Evolutionary conservation across 106 monocot species (phyloP).

Genomic region (Dioscorea alata): DNA sequence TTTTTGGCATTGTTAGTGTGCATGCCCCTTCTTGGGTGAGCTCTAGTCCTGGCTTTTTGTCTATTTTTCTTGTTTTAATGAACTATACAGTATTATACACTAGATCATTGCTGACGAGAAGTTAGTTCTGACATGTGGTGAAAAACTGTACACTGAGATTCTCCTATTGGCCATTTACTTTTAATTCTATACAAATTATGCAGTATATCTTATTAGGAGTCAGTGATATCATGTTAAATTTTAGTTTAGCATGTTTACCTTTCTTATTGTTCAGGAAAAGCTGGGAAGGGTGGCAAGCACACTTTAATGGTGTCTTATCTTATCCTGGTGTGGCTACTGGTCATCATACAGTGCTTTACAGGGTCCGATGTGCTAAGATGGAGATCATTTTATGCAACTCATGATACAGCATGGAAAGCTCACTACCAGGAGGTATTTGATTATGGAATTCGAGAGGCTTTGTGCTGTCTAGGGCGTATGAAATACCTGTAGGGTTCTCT

Average conservation of each 20-base stretch:
- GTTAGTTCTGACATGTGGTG: neutral
- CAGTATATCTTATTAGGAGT: neutral
- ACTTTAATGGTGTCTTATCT: conserved; percentile 49
- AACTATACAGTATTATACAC: neutral
- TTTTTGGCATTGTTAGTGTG: neutral
- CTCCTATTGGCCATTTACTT: neutral
- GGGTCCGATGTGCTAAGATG: conserved; percentile 88
- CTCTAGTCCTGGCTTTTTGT: neutral
- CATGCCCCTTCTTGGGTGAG: neutral
- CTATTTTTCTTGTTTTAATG: neutral
- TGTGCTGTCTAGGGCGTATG: conserved; percentile 92
- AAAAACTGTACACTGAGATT: neutral
- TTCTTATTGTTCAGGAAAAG: conserved; percentile 41
- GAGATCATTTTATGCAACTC: conserved; percentile 93
- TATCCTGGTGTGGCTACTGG: conserved; percentile 61
- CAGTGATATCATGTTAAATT: neutral
- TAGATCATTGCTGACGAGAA: neutral
- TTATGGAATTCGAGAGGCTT: conserved; percentile 87
- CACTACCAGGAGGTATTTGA: conserved; percentile 97
- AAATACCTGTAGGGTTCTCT: conserved; percentile 70
- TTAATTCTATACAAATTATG: neutral
- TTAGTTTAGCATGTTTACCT: neutral
- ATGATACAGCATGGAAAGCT: conserved; percentile 95
- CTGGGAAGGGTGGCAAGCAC: conserved; percentile 29
- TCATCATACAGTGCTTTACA: conserved; percentile 68